These are phyloP conservation scores for Debaryomyces psychrophilus DNA, from an alignment of 1,139 yeast species.

Conservation along the genomic window DNA sequence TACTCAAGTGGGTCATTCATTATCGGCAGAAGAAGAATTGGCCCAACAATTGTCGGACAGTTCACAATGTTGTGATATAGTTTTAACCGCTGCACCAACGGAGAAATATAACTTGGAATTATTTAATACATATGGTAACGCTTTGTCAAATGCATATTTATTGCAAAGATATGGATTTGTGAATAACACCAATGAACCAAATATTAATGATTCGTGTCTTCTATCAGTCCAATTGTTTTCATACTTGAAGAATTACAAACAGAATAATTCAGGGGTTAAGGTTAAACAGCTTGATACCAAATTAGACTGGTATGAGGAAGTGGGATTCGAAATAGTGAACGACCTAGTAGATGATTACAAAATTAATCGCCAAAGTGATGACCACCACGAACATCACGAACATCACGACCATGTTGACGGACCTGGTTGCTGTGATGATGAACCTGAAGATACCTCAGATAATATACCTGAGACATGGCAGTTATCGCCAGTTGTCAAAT, in stretches of 20 bases:
- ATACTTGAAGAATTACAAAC: slow-evolving; percentile 37
- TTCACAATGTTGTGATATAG: slow-evolving; percentile 60
- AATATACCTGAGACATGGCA: slow-evolving; percentile 35
- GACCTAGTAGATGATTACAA: slow-evolving; percentile 30
- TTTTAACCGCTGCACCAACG: slow-evolving; percentile 41
- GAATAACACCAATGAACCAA: slow-evolving; percentile 38
- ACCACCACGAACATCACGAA: slow-evolving; percentile 19
- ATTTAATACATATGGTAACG: slow-evolving; percentile 78
- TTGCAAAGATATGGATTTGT: slow-evolving; percentile 80
- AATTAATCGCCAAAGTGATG: slow-evolving; percentile 16
- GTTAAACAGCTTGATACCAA: slow-evolving; percentile 44
- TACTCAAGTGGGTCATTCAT: background rate
- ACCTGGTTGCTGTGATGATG: slow-evolving; percentile 20
- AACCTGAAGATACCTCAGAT: slow-evolving; percentile 16
- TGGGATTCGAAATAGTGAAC: slow-evolving; percentile 51
- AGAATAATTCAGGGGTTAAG: slow-evolving; percentile 23
- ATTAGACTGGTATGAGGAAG: slow-evolving; percentile 64
- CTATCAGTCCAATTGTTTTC: slow-evolving; percentile 55
- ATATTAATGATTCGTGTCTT: slow-evolving; percentile 60
- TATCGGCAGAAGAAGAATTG: slow-evolving; percentile 25
- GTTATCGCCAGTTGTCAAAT: slow-evolving; percentile 26
- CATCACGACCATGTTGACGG: slow-evolving; percentile 16
- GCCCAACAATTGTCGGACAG: slow-evolving; percentile 37
- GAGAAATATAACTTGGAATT: slow-evolving; percentile 55
- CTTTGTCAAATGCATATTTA: slow-evolving; percentile 61